phyloP scores from a whole-genome alignment of 1,139 yeast species.

The Saccharomyces hybrid region DNA sequence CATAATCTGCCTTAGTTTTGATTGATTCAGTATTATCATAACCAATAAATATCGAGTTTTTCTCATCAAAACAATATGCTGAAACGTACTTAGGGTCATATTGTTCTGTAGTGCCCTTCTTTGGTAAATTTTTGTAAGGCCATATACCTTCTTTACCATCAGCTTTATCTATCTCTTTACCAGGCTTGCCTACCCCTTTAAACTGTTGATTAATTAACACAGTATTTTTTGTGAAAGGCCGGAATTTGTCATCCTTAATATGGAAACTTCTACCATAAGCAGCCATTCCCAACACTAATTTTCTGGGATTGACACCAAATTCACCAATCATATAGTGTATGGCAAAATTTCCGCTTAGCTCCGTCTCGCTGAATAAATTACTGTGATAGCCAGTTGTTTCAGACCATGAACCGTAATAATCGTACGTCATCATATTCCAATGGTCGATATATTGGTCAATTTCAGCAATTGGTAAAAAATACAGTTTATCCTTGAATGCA shows the following conservation, averaged over 20 bases:
- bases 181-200: constrained; percentile 37
- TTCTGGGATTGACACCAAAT: constrained; percentile 40
- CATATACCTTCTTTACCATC: constrained; percentile 47
- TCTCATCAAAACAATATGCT: constrained; percentile 48
- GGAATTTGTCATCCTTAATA: constrained; percentile 33
- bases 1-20: constrained; percentile 52
- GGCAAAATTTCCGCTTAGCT: constrained; percentile 43
- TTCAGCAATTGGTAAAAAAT: constrained; percentile 38
- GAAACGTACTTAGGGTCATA: constrained; percentile 50
- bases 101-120: constrained; percentile 37
- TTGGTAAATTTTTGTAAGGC: constrained; percentile 49
- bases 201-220: constrained; percentile 37
- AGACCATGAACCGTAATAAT: constrained; percentile 78
- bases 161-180: constrained; percentile 27
- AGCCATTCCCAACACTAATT: constrained; percentile 83
- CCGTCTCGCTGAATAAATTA: constrained; percentile 49
- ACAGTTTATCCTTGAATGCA: constrained; percentile 45
- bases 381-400: constrained; percentile 56
- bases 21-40: constrained; percentile 61
- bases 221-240: constrained; percentile 13
- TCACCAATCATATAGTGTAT: constrained; percentile 38
- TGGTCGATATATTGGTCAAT: constrained; percentile 54
- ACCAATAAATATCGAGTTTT: constrained; percentile 40
- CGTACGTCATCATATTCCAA: constrained; percentile 92
- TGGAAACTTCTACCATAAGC: constrained; percentile 68